These are phyloP conservation scores for Exidia glandulosa DNA, from an alignment of 768 basidiomycete genomes.

Conservation along the genomic window DNA sequence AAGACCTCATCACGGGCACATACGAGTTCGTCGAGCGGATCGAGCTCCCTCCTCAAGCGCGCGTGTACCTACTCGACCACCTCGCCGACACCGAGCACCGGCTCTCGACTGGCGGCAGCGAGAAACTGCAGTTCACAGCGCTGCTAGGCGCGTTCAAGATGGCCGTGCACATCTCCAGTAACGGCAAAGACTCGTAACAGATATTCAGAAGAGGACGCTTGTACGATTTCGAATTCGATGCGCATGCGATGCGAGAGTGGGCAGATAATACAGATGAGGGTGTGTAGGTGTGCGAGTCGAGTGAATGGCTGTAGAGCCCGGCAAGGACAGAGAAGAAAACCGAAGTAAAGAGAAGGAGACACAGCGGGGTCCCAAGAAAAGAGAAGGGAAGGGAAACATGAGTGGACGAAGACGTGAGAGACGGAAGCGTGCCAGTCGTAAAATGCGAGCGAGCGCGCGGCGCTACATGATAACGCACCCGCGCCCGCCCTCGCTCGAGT, in stretches of 20 bases:
- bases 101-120: constrained; percentile 82
- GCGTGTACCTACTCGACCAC: constrained; percentile 85
- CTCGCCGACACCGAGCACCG: constrained; percentile 96
- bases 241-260: too few relatives aligned
- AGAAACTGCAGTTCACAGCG: constrained; percentile 90
- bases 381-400: neutral
- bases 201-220: neutral
- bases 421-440: neutral
- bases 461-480: neutral
- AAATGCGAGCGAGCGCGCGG: neutral
- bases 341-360: neutral
- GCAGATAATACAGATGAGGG: neutral
- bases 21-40: constrained; percentile 84
- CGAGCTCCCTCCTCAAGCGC: constrained; percentile 75
- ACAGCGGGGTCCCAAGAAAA: neutral
- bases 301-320: too few relatives aligned
- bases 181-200: too few relatives aligned
- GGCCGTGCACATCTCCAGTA: constrained; percentile 46
- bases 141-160: constrained; percentile 90
- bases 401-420: neutral
- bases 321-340: neutral
- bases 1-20: constrained; percentile 85
- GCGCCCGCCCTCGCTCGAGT: constrained; percentile 7
- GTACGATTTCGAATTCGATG: neutral
- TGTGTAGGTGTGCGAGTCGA: neutral